Conservation (phyloP, 1,139 yeast species). For the Yarrowia galli region DNA sequence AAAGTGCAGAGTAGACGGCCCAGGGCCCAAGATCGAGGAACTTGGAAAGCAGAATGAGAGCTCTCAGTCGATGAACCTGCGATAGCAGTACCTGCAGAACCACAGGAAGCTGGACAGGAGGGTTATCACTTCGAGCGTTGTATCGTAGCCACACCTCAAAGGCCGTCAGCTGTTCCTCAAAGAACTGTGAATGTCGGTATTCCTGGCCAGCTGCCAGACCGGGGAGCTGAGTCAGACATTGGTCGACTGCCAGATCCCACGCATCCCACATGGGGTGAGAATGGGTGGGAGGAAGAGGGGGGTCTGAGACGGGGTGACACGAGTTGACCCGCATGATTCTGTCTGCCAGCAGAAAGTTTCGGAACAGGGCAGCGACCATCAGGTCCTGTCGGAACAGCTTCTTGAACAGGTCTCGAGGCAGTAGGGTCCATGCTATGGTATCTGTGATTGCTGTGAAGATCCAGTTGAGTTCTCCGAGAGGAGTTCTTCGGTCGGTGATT, state of each 20-base stretch:
- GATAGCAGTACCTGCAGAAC: slow-evolving; percentile 90
- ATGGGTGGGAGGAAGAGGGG: slow-evolving; percentile 84
- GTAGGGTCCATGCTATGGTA: slow-evolving; percentile 95
- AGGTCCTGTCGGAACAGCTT: slow-evolving; percentile 91
- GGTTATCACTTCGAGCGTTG: slow-evolving; percentile 73
- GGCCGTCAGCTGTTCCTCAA: slow-evolving; percentile 95
- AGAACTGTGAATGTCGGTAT: slow-evolving; percentile 79
- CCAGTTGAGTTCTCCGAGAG: slow-evolving; percentile 96
- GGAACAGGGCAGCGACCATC: slow-evolving; percentile 94
- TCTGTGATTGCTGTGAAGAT: slow-evolving; percentile 98
- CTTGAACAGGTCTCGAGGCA: slow-evolving; percentile 88
- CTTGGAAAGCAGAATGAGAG: slow-evolving; percentile 80
- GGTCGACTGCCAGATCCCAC: slow-evolving; percentile 97
- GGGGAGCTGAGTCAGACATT: slow-evolving; percentile 68
- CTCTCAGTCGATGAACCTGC: slow-evolving; percentile 91
- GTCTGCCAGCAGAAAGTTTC: slow-evolving; percentile 90
- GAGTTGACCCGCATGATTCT: slow-evolving; percentile 93
- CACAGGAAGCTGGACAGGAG: slow-evolving; percentile 95
- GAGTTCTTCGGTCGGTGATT: slow-evolving; percentile 90
- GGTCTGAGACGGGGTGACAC: slow-evolving; percentile 94
- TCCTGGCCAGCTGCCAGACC: slow-evolving; percentile 47
- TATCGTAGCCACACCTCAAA: slow-evolving; percentile 95
- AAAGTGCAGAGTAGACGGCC: slow-evolving; percentile 92
- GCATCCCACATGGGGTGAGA: slow-evolving; percentile 97
- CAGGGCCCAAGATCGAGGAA: slow-evolving; percentile 95